Conservation (phyloP, 2,329 filamentous ascomycete species). For the Ophiosphaerella herpotricha region DNA sequence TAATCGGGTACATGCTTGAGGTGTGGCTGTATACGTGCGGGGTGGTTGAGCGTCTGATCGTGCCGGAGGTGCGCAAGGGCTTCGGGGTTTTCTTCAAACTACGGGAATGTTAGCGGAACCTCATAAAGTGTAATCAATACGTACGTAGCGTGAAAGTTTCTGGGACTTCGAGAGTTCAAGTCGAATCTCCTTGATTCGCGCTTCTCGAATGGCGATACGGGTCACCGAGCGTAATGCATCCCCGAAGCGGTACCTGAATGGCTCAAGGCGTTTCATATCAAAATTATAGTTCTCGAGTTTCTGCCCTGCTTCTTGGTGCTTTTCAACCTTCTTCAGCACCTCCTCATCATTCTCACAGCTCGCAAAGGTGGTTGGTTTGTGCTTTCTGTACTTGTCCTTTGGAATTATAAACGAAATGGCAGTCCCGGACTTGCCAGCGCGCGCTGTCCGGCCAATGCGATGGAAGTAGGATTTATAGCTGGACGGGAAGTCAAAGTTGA, state of each 20-base stretch:
- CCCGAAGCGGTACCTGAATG: constrained; percentile 85
- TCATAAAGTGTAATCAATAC: not conserved
- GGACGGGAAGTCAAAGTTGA: constrained; percentile 95
- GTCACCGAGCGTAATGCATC: constrained; percentile 92
- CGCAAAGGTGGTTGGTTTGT: constrained; percentile 80
- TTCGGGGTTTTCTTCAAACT: constrained; percentile 96
- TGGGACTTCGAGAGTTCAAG: constrained; percentile 92
- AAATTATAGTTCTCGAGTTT: constrained; percentile 91
- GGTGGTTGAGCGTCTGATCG: constrained; percentile 78
- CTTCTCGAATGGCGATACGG: constrained; percentile 85
- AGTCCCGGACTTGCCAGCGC: constrained; percentile 90
- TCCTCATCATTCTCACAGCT: constrained; percentile 83
- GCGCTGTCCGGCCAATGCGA: constrained; percentile 89
- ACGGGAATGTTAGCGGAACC: constrained; percentile 41
- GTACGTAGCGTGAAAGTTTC: constrained; percentile 62
- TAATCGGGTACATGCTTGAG: constrained; percentile 88
- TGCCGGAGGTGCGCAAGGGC: constrained; percentile 87
- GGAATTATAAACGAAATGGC: constrained; percentile 95
- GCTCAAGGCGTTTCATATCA: constrained; percentile 90
- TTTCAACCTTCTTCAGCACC: constrained; percentile 77
- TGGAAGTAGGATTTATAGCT: constrained; percentile 95
- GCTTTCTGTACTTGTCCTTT: constrained; percentile 79
- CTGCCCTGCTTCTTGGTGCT: constrained; percentile 79
- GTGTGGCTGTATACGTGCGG: constrained; percentile 83
- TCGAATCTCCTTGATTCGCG: constrained; percentile 82